These are phyloP conservation scores for Amanita subjunquillea DNA, from an alignment of 768 basidiomycete species.

Conservation along the genomic window DNA sequence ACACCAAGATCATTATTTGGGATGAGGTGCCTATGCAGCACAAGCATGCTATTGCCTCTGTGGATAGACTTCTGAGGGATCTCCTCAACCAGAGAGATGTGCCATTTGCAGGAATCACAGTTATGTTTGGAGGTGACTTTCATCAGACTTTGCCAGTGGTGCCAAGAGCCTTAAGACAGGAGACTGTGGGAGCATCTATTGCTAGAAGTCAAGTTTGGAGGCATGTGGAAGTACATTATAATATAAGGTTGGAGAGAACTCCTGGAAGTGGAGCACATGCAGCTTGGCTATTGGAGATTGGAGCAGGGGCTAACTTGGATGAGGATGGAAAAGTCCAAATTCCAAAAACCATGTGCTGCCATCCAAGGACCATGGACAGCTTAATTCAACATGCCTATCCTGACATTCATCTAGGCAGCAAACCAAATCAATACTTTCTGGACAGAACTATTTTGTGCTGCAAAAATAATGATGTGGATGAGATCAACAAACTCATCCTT, in stretches of 20 bases:
- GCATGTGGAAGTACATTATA: conserved; percentile 20
- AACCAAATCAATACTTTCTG: conserved; percentile 17
- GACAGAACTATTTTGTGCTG: conserved; percentile 23
- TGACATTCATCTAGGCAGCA: conserved; percentile 2
- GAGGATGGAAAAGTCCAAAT: not conserved
- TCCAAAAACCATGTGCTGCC: not conserved
- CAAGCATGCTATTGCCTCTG: conserved; percentile 21
- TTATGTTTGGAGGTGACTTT: conserved; percentile 41
- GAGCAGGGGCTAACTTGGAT: conserved; percentile 14
- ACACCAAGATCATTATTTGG: conserved; percentile 29
- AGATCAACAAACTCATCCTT: conserved; percentile 16
- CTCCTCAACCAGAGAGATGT: conserved; percentile 11
- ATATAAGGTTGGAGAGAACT: conserved; percentile 29
- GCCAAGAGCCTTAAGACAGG: conserved; percentile 18
- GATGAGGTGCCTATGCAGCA: conserved; percentile 35
- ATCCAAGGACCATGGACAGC: conserved; percentile 15
- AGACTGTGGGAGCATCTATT: conserved; percentile 28
- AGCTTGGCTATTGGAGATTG: conserved; percentile 21
- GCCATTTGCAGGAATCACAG: conserved; percentile 33
- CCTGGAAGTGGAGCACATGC: conserved; percentile 20
- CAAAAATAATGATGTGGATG: conserved; percentile 22
- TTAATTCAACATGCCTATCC: conserved; percentile 19
- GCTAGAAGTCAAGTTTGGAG: conserved; percentile 28
- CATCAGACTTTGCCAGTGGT: conserved; percentile 24
- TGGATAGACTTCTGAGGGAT: conserved; percentile 27